phyloP scores from a whole-genome alignment of 768 basidiomycete species.

The Dacryopinax spathularia region DNA sequence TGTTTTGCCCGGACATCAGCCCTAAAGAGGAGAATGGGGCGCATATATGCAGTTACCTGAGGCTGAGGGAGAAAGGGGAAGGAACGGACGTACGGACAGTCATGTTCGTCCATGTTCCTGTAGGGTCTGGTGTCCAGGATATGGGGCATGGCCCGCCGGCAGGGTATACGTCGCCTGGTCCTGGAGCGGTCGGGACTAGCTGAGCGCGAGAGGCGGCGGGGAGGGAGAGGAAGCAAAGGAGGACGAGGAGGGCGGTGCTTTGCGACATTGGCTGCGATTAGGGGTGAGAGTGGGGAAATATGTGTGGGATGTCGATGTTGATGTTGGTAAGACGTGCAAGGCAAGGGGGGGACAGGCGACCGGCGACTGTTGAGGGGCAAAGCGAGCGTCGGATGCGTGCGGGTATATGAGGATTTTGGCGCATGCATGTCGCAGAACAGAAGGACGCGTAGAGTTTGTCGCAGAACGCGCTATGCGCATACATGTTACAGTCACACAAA shows the following conservation, averaged over 20 bases:
- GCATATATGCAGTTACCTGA: not conserved
- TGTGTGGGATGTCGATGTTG: not conserved
- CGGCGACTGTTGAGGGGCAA: not conserved
- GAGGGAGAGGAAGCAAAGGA: not conserved
- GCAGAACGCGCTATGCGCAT: too few species aligned
- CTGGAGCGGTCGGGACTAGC: conserved; percentile 26
- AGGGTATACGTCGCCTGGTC: conserved; percentile 26
- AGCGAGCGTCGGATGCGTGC: not conserved
- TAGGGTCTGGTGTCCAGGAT: conserved; percentile 23
- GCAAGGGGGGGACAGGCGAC: not conserved
- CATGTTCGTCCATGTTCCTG: conserved; percentile 26
- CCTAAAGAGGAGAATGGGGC: conserved; percentile 13
- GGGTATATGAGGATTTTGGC: not conserved
- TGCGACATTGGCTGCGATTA: not conserved
- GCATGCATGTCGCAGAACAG: too few species aligned
- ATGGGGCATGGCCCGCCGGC: conserved; percentile 26
- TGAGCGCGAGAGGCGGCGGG: not conserved
- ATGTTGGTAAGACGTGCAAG: too few species aligned
- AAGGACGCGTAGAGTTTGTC: too few species aligned
- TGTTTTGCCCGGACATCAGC: conserved; percentile 30
- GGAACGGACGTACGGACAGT: conserved; percentile 26
- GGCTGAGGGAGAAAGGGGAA: not conserved
- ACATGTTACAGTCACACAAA: too few species aligned
- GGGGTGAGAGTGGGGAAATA: not conserved
- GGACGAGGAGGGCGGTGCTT: not conserved